Conservation (phyloP, 352 stramenopile genomes). For the Pythium utonaiense region DNA sequence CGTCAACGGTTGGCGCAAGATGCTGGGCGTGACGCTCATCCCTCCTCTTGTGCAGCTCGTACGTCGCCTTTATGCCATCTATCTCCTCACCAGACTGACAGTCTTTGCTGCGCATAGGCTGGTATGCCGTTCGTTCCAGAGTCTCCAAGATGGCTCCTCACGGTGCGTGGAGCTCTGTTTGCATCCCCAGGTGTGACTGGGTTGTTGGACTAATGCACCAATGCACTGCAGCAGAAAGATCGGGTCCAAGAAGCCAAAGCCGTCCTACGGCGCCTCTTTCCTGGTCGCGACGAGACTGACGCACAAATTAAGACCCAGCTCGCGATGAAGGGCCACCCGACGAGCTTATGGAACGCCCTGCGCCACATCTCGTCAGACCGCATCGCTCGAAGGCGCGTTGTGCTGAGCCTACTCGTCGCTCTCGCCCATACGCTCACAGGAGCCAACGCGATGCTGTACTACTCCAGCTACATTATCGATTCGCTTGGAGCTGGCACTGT, state of each 20-base stretch:
- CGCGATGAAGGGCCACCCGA: constrained; percentile 26
- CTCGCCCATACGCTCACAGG: constrained; percentile 64
- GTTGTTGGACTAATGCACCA: background rate
- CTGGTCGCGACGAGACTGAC: constrained; percentile 11
- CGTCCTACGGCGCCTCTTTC: constrained; percentile 30
- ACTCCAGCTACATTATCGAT: constrained; percentile 70
- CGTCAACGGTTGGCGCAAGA: constrained; percentile 57
- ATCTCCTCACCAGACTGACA: too few species aligned
- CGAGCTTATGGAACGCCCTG: constrained; percentile 33
- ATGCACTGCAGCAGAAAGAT: constrained; percentile 34
- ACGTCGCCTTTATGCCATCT: constrained; percentile 1
- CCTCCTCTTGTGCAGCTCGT: constrained; percentile 63
- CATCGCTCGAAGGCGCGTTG: constrained; percentile 40
- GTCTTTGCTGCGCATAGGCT: constrained; percentile 22
- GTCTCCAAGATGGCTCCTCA: constrained; percentile 63
- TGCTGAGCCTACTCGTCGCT: constrained; percentile 54
- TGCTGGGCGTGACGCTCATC: constrained; percentile 59
- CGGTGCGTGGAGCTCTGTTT: constrained; percentile 27
- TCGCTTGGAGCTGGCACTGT: constrained; percentile 26
- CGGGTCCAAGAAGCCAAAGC: constrained; percentile 37
- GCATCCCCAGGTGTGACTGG: background rate
- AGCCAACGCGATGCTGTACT: constrained; percentile 79
- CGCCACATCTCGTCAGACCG: constrained; percentile 35
- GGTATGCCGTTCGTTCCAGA: constrained; percentile 69
- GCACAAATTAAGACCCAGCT: constrained; percentile 26